phyloP scores from a whole-genome alignment of 2,329 filamentous ascomycete species.

The Nemania serpens region DNA sequence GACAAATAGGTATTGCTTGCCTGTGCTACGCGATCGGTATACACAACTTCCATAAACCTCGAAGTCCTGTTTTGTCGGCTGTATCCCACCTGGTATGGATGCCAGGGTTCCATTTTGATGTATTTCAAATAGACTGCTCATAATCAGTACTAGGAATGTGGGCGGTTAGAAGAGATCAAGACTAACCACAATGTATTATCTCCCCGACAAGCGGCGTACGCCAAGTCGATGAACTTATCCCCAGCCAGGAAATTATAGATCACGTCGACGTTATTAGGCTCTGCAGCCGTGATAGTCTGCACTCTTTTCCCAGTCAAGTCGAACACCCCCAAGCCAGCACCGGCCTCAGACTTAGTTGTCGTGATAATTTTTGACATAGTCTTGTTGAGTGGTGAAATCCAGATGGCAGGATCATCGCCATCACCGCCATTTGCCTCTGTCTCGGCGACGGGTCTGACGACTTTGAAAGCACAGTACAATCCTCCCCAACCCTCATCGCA shows the following conservation, averaged over 20 bases:
- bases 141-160: not conserved
- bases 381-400: slow-evolving; percentile 49
- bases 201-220: slow-evolving; percentile 55
- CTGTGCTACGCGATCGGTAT: slow-evolving; percentile 52
- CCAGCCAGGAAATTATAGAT: slow-evolving; percentile 55
- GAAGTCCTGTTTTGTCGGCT: slow-evolving; percentile 52
- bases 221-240: slow-evolving; percentile 50
- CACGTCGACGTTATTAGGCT: slow-evolving; percentile 60
- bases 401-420: slow-evolving; percentile 54
- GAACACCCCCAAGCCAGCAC: slow-evolving; percentile 55
- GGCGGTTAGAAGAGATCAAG: not conserved
- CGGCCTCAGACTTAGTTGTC: slow-evolving; percentile 55
- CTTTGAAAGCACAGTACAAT: slow-evolving; percentile 50
- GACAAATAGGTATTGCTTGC: slow-evolving; percentile 58
- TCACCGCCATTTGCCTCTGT: slow-evolving; percentile 51
- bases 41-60: slow-evolving; percentile 58
- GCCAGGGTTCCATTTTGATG: slow-evolving; percentile 50
- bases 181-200: slow-evolving; percentile 58
- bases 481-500: slow-evolving; percentile 51
- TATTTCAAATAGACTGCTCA: slow-evolving; percentile 53
- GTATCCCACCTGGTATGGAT: slow-evolving; percentile 50
- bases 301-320: slow-evolving; percentile 54
- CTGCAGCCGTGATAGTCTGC: slow-evolving; percentile 49
- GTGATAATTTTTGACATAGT: slow-evolving; percentile 55
- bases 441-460: slow-evolving; percentile 48